Evolutionary conservation across 805 yeast species (phyloP).

Genomic region (Blastobotrys attinorum): DNA sequence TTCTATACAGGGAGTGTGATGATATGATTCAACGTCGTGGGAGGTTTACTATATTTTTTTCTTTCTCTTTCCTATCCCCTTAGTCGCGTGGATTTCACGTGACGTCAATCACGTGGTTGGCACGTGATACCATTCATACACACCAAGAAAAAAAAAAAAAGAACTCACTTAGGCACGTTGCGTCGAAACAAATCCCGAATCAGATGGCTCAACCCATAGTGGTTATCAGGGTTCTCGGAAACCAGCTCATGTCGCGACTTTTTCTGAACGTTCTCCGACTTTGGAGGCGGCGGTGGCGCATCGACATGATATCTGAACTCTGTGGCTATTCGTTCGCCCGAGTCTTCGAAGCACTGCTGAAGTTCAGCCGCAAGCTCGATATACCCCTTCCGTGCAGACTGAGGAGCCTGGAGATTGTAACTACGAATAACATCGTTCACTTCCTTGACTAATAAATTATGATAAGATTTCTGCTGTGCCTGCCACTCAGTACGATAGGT

Average conservation of each 20-base stretch:
- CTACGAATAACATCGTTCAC: constrained; percentile 47
- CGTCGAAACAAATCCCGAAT: constrained; percentile 15
- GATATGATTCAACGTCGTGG: background rate
- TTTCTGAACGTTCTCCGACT: background rate
- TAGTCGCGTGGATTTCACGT: too few relatives aligned
- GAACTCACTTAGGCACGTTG: background rate
- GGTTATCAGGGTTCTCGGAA: constrained; percentile 21
- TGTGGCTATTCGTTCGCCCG: constrained; percentile 18
- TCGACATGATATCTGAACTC: constrained; percentile 8
- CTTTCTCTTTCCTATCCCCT: too few relatives aligned
- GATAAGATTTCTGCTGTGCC: constrained; percentile 18
- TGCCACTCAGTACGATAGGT: constrained; percentile 35
- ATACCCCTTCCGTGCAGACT: constrained; percentile 51
- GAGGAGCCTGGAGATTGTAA: constrained; percentile 58
- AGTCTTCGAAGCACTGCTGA: constrained; percentile 31
- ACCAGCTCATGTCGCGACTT: constrained; percentile 7
- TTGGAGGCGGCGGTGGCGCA: constrained; percentile 1
- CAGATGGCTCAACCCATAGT: constrained; percentile 24
- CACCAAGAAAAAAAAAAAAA: too few relatives aligned
- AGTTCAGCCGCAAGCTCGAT: constrained; percentile 39
- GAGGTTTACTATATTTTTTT: too few relatives aligned
- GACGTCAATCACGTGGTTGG: too few relatives aligned
- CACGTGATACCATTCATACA: too few relatives aligned
- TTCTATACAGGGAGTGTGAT: background rate
- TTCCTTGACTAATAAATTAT: constrained; percentile 30